Conservation (phyloP, 768 basidiomycete species). For the Hygrocybe coccinea region DNA sequence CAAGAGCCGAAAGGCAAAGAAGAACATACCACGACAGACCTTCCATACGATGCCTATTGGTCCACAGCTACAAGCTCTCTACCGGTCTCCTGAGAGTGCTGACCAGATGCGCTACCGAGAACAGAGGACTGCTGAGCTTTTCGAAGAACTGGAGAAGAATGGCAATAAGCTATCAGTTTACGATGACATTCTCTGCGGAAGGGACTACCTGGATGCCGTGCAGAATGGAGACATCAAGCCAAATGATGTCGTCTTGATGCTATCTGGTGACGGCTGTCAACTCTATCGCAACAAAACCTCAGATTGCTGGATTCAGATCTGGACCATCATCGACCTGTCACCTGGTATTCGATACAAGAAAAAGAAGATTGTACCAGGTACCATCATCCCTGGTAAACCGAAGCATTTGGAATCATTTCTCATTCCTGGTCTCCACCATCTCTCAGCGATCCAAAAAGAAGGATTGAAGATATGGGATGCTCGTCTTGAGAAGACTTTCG, state of each 20-base stretch:
- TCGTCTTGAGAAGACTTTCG: neutral
- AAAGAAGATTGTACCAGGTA: too few species aligned
- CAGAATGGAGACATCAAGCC: constrained; percentile 16
- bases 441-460: too few species aligned
- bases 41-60: constrained; percentile 39
- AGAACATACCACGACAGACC: constrained; percentile 21
- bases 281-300: constrained; percentile 34
- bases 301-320: constrained; percentile 34
- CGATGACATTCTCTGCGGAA: constrained; percentile 30
- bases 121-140: constrained; percentile 18
- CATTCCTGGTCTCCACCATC: too few species aligned
- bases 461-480: constrained; percentile 18
- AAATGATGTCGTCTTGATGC: constrained; percentile 30
- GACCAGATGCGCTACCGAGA: constrained; percentile 24
- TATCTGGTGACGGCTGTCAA: constrained; percentile 39
- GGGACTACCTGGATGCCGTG: constrained; percentile 25
- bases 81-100: constrained; percentile 20
- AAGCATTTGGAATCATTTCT: neutral
- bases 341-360: constrained; percentile 26
- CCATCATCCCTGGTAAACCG: constrained; percentile 29
- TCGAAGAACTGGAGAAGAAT: constrained; percentile 11
- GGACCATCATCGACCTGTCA: constrained; percentile 31
- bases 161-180: constrained; percentile 9
- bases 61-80: constrained; percentile 37
- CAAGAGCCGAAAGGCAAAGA: constrained; percentile 5